Evolutionary conservation across 768 basidiomycete species (phyloP), one percentile per base, ranked within the genome.

Genomic region (Termitomyces eurrhizus): DNA sequence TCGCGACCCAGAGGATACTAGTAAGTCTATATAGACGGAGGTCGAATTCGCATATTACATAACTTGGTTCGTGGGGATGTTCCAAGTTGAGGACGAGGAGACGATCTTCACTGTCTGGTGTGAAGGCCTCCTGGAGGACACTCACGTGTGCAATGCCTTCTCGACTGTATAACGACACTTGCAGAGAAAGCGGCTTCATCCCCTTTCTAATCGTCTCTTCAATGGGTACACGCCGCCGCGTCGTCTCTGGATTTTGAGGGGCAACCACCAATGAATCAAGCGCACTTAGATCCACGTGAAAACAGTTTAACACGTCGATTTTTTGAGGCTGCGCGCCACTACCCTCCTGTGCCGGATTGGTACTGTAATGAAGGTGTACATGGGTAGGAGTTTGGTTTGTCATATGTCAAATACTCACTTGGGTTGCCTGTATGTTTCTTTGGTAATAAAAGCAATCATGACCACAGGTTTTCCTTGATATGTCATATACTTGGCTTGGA

Each of bases 401-500:
- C 29, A 29, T 29, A 29, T 29, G 29, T 29, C 29, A 29, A 29
- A 29, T 29, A 29, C 29, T 29, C 29, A 29, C 29, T 29, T 29
- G 29, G 29, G 3, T 29, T 29, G 29, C 29, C 29, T 29, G 29
- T 3, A 29, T 29, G 29, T 29, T 29, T 29, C 29, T 29, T 29
- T 2, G 29, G 29, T 29, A 29, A 29, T 4, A 29, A 2, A 29
- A 29, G 29, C 29, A 29, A 29, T 29, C 29, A 29, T 29, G 4
- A 29, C 4, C 29, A 29, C 29, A 29, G 29, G 29, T 29, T 29
- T 29, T 29, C 29, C 29, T 29, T 29, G 29, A 29, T 29, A 29
- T 29, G 29, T 29, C 29, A 29, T 29, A 64, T 86, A 89, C 66
- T 82, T 84, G 35, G 85, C 88, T 63, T 82, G 79, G 3, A 90